phyloP scores from a whole-genome alignment of 2,329 filamentous ascomycete genomes.

The Fonsecaea nubica region DNA sequence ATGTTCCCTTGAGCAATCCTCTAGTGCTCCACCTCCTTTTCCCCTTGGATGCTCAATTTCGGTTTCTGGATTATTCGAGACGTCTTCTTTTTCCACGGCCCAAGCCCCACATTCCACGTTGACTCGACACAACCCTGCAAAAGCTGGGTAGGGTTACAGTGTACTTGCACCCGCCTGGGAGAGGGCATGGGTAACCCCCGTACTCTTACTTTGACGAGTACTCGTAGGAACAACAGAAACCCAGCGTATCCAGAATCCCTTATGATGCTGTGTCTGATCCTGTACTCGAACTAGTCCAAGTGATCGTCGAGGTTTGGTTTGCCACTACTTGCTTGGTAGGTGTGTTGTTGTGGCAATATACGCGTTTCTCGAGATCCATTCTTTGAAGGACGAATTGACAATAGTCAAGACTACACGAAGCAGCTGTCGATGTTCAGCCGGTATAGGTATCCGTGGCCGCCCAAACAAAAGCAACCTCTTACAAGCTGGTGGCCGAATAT shows the following conservation, averaged over 20 bases:
- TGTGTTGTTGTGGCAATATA: slow-evolving; percentile 2
- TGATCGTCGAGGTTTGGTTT: neutral
- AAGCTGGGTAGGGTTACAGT: neutral
- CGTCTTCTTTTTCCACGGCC: neutral
- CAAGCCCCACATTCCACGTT: slow-evolving; percentile 1
- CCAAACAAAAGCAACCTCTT: neutral
- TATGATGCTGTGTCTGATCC: neutral
- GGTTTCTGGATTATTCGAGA: slow-evolving; percentile 15
- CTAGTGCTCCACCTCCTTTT: neutral
- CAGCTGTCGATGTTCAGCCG: neutral
- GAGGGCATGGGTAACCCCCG: neutral
- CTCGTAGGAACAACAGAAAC: neutral
- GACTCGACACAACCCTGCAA: neutral
- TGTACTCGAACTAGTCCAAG: neutral
- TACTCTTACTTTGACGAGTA: neutral
- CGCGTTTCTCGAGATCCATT: neutral
- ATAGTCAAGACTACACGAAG: neutral
- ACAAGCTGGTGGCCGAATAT: neutral
- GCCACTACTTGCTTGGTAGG: neutral
- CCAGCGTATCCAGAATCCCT: neutral
- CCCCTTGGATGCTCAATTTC: neutral
- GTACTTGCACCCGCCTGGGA: neutral
- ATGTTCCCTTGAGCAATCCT: neutral
- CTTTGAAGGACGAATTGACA: neutral
- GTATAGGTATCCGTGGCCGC: neutral